Conservation (phyloP, 2,329 filamentous ascomycete species). For the Drechslerella coelobrocha region DNA sequence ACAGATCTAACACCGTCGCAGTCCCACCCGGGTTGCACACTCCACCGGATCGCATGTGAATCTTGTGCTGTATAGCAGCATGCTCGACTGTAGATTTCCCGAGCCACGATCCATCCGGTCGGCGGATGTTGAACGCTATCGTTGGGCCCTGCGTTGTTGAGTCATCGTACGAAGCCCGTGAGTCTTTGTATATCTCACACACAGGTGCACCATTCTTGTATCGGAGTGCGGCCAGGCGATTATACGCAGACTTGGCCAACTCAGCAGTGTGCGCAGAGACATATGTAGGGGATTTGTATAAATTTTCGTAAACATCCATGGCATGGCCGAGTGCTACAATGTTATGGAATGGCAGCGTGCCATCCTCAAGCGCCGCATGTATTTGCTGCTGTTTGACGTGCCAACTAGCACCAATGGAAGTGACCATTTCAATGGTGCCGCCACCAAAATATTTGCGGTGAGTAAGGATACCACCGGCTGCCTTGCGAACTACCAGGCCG, state of each 20-base stretch:
- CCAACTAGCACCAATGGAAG: slow-evolving; percentile 63
- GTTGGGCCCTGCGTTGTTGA: slow-evolving; percentile 67
- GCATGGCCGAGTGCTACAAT: slow-evolving; percentile 70
- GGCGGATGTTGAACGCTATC: slow-evolving; percentile 69
- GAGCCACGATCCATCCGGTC: slow-evolving; percentile 64
- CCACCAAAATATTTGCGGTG: slow-evolving; percentile 71
- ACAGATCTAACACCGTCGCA: slow-evolving; percentile 62
- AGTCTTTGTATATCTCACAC: slow-evolving; percentile 66
- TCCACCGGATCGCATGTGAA: slow-evolving; percentile 69
- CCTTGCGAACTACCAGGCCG: slow-evolving; percentile 66
- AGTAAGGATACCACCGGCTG: slow-evolving; percentile 65
- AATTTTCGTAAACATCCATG: slow-evolving; percentile 64
- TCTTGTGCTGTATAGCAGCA: slow-evolving; percentile 64
- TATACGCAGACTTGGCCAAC: slow-evolving; percentile 63
- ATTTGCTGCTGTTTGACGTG: slow-evolving; percentile 63
- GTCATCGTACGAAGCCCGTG: slow-evolving; percentile 61
- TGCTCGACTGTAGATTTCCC: slow-evolving; percentile 68
- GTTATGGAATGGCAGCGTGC: slow-evolving; percentile 70
- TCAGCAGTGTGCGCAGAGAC: slow-evolving; percentile 67
- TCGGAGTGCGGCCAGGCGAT: slow-evolving; percentile 61
- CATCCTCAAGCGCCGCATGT: slow-evolving; percentile 71
- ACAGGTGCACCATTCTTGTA: slow-evolving; percentile 65
- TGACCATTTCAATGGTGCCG: slow-evolving; percentile 70
- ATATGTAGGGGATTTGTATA: slow-evolving; percentile 63
- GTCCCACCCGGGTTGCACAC: slow-evolving; percentile 66